phyloP scores from a whole-genome alignment of 805 yeast species.

The Henningerozyma blattae region DNA sequence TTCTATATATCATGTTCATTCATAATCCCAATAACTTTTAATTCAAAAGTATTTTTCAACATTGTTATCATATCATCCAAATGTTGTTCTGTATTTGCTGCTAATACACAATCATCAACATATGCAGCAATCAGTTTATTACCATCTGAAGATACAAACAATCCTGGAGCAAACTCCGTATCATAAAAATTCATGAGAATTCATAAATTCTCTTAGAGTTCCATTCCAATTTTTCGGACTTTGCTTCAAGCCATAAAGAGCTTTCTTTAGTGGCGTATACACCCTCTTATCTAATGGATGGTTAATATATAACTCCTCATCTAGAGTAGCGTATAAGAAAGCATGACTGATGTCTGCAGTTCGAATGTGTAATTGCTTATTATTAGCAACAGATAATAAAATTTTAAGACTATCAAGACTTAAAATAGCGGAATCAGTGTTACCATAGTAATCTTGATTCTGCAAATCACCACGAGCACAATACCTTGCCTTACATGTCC shows the following conservation, averaged over 20 bases:
- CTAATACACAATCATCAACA: conserved; percentile 7
- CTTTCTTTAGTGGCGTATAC: conserved; percentile 1
- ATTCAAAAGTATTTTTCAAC: conserved; percentile 1
- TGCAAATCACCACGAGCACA: conserved; percentile 5
- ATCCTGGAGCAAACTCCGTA: conserved; percentile 3
- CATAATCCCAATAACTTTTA: conserved; percentile 5
- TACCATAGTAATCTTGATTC: not conserved
- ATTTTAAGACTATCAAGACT: conserved; percentile 1
- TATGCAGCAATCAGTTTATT: conserved; percentile 4
- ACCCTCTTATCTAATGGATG: too few relatives aligned
- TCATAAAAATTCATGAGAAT: conserved; percentile 1
- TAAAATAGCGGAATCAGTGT: conserved; percentile 1
- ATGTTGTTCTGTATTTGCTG: conserved; percentile 1
- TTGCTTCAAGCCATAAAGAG: conserved; percentile 5
- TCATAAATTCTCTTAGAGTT: conserved; percentile 1
- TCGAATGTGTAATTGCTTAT: not conserved
- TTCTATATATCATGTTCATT: not conserved
- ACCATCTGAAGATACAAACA: conserved; percentile 1
- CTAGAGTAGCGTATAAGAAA: conserved; percentile 1
- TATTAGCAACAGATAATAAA: conserved; percentile 1
- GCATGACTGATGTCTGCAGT: conserved; percentile 4
- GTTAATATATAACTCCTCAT: conserved; percentile 1
- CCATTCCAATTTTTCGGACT: conserved; percentile 5
- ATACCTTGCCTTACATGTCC: conserved; percentile 2
- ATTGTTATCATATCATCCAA: conserved; percentile 1